Evolutionary conservation across 306 rosid genomes (phyloP), one percentile per base, ranked within the genome.

Genomic region (Quercus berberidifolia): DNA sequence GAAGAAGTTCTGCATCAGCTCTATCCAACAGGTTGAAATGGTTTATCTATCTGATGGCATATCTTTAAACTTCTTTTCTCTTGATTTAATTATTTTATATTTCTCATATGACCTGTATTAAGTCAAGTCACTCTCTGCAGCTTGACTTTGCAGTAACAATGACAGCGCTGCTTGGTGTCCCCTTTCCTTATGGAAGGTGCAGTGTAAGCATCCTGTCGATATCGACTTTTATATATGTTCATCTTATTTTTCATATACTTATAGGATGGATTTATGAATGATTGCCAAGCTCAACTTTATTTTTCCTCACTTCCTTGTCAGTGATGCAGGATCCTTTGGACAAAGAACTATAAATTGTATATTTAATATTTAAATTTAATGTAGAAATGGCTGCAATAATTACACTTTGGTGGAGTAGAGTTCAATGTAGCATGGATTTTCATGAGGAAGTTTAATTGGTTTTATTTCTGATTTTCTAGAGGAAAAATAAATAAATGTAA

Each of bases 141-240:
- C 98, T 95, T 65, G 99, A 95, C 82, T 95, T 95, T 92, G 94
- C 99, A 65, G 97, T 79, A 79, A 95, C 99, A 56, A 55, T 95
- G 81, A 91, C 99, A 55, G 97, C 96, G 2, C 83, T 92, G 88
- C 91, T 95, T 74, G 99, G 98, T 74, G 78, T 95, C 74, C 98
- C 99, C 20, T 92, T 95, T 86, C 99, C 99, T 82, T 92, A 86
- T 75, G 99, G 98, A 92, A 95, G 99, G 99, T 95, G 96, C 86
- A 87, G 92, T 91, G 89, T 92, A 95, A 92, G 91, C 90, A 84
- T 81, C 88, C 35, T 83, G 69, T 86, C 82, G 80, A 35, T 77
- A 67, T 74, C 62, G 65, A 15, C 84, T 75, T 67, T 55, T 72
- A 46, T 76, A 75, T 58, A 20, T 58, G 12, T 76, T 55, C 68